Evolutionary conservation across 78 protist genomes (phyloP).

Genomic region (Neovahlkampfia damariscottae): DNA sequence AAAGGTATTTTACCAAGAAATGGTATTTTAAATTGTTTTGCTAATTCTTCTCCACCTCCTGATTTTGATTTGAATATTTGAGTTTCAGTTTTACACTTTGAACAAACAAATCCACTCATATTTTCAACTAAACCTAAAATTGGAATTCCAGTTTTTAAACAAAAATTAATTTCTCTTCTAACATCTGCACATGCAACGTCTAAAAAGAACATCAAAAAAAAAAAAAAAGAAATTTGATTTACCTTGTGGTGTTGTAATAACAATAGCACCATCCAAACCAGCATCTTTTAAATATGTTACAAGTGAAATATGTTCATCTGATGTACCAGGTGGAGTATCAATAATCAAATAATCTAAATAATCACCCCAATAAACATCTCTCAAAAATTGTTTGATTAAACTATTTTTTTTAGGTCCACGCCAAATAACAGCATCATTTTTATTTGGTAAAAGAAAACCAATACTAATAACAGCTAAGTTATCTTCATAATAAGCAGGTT

Average conservation of each 20-base stretch:
- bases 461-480: constrained; percentile 87
- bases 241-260: constrained; percentile 97
- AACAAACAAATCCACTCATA: constrained; percentile 97
- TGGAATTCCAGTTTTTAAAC: constrained; percentile 60
- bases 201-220: too few species aligned
- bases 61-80: neutral
- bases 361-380: constrained; percentile 93
- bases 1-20: constrained; percentile 48
- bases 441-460: constrained; percentile 75
- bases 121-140: constrained; percentile 98
- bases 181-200: constrained; percentile 84
- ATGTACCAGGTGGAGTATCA: constrained; percentile 99
- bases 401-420: constrained; percentile 95
- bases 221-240: too few species aligned
- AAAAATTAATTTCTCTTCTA: constrained; percentile 87
- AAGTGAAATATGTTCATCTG: constrained; percentile 96
- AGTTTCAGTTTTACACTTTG: constrained; percentile 51
- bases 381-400: constrained; percentile 89
- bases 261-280: constrained; percentile 73
- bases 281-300: constrained; percentile 49
- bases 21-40: constrained; percentile 13
- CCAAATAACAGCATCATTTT: constrained; percentile 95
- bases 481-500: constrained; percentile 76
- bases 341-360: constrained; percentile 79
- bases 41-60: constrained; percentile 19